Conservation (phyloP, 2,329 filamentous ascomycete genomes). For the Fusarium sp. region DNA sequence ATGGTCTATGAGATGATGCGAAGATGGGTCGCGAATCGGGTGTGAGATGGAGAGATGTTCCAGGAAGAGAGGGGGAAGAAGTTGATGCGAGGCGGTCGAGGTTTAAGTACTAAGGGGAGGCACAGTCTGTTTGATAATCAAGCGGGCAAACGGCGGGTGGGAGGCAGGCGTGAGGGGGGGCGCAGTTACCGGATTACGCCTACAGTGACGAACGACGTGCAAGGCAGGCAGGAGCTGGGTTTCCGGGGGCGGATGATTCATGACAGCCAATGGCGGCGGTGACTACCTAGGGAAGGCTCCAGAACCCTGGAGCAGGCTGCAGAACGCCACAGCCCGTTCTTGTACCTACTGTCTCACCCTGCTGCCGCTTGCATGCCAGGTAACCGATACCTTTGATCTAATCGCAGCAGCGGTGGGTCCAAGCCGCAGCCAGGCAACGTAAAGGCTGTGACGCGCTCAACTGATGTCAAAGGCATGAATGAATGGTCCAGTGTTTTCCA, state of each 20-base stretch:
- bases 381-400: conserved; percentile 37
- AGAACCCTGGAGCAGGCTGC: conserved; percentile 52
- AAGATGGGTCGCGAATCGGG: conserved; percentile 24
- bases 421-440: not conserved
- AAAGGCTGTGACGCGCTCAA: conserved; percentile 30
- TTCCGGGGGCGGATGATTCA: conserved; percentile 55
- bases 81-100: conserved; percentile 44
- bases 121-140: conserved; percentile 43
- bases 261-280: conserved; percentile 50
- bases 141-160: conserved; percentile 46
- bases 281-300: conserved; percentile 57
- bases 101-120: conserved; percentile 53
- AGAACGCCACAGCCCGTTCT: conserved; percentile 41
- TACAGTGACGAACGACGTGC: conserved; percentile 39
- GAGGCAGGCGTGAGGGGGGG: conserved; percentile 48
- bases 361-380: conserved; percentile 7
- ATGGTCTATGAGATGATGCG: conserved; percentile 33
- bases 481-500: conserved; percentile 23
- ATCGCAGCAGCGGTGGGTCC: conserved; percentile 39
- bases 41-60: conserved; percentile 23
- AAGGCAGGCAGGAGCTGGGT: conserved; percentile 45
- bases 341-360: conserved; percentile 34
- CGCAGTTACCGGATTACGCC: conserved; percentile 49
- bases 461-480: conserved; percentile 21
- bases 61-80: conserved; percentile 27